A percentile compares a stretch with the other conserved stretches of the same genome.
Conservation (phyloP, 495 filamentous ascomycete genomes). For the Massariosphaeria phaeospora region DNA sequence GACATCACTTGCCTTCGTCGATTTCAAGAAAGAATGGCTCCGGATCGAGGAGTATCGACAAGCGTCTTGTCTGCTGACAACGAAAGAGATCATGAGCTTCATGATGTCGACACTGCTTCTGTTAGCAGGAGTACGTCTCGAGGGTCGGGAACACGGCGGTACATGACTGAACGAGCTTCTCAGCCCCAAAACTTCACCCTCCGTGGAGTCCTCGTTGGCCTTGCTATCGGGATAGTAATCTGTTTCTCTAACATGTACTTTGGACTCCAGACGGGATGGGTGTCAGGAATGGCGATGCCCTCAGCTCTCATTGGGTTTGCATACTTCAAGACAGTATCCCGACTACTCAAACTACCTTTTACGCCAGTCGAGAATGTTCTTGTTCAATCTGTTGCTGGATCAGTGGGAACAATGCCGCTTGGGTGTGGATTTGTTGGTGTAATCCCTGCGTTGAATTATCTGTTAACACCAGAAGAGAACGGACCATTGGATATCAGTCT, state of each 20-base stretch:
- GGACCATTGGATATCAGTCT: conserved; percentile 69
- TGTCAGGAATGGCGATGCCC: conserved; percentile 83
- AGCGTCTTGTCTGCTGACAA: background rate
- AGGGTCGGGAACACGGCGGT: conserved; percentile 6
- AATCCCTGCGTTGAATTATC: conserved; percentile 83
- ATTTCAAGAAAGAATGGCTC: conserved; percentile 17
- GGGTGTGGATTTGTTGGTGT: conserved; percentile 94
- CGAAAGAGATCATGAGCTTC: conserved; percentile 4
- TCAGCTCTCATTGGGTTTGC: conserved; percentile 93
- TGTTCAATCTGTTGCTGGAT: conserved; percentile 91
- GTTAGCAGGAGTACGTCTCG: background rate
- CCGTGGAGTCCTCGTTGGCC: conserved; percentile 72
- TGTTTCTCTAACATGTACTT: conserved; percentile 98
- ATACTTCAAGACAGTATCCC: conserved; percentile 76
- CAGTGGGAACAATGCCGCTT: conserved; percentile 94
- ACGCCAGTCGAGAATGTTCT: conserved; percentile 95
- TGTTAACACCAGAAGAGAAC: conserved; percentile 69
- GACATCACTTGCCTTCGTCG: no score
- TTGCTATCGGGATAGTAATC: conserved; percentile 80
- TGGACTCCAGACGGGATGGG: conserved; percentile 94
- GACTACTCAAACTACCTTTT: conserved; percentile 68
- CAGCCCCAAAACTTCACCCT: conserved; percentile 67
- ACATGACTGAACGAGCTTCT: conserved; percentile 23
- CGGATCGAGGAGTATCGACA: conserved; percentile 23
- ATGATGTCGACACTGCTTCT: conserved; percentile 5